Evolutionary conservation across 768 basidiomycete species (phyloP), one percentile per base, ranked within the genome.

Genomic region (Sporobolomyces roseus): DNA sequence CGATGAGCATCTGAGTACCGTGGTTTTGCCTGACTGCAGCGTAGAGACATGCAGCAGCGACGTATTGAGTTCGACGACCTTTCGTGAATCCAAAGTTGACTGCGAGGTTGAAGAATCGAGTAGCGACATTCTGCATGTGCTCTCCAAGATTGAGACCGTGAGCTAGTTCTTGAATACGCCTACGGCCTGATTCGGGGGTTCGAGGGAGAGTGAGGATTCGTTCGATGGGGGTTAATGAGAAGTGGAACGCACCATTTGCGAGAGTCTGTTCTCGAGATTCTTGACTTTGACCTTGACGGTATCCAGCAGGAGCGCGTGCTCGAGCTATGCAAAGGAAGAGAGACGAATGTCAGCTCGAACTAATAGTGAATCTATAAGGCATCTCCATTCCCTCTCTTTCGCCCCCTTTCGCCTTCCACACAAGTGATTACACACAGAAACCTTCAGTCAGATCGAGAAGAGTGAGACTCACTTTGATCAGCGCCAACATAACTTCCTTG

Each of bases 1-100:
- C 96, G 70, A 99, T 98, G 30, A 99, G 85, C 96, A 98, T 98
- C 78, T 93, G 90, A 64, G 88, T 91, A 60, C 90, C 91, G 79
- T 94, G 90, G 75, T 88, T 89, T 79, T 93, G 87, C 67, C 94
- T 80, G 77, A 93, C 94, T 4, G 93, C 91, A 49, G 94, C 86
- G 77, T 99, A 98, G 52, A 98, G 83, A 77, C 96, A 99, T 48
- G 93, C 90, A 4, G 93, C 96, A 41, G 94, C 89, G 70, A 99
- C 91, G 74, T 96, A 92, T 76, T 91, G 82, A 74, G 90, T 90
- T 75, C 88, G 87, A 32, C 96, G 84, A 13, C 96, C 96, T 78
- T 93, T 91, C 5, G 83, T 94, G 78, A 99, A 99, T 71, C 89
- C 90, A 81, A 90, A 88, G 74, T 92, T 88, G 51, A 98, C 89